Conservation (phyloP, 2,329 filamentous ascomycete genomes). For the Cladosporium cucumerinum region DNA sequence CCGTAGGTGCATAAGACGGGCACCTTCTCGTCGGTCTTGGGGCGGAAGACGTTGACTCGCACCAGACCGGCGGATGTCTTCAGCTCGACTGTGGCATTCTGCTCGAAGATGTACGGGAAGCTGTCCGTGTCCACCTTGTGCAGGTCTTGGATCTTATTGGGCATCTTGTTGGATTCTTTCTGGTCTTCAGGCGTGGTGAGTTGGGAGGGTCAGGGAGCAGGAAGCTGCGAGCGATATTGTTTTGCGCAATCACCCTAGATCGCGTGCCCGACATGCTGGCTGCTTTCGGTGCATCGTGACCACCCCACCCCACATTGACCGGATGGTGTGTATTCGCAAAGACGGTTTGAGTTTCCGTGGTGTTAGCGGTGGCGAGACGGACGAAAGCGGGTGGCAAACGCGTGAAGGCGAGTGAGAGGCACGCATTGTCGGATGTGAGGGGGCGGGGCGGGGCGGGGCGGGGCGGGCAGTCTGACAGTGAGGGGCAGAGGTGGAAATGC, state of each 20-base stretch:
- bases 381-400: not conserved
- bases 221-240: not conserved
- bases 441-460: no score
- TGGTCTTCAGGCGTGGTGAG: slow-evolving; percentile 8
- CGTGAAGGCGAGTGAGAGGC: not conserved
- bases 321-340: not conserved
- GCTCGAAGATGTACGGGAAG: slow-evolving; percentile 34
- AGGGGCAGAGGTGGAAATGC: not conserved
- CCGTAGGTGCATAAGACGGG: slow-evolving; percentile 69
- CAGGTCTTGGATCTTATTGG: slow-evolving; percentile 32
- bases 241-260: not conserved
- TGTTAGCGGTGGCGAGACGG: not conserved
- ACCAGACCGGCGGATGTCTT: slow-evolving; percentile 30
- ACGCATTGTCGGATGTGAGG: not conserved
- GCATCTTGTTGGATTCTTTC: slow-evolving; percentile 23
- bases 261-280: not conserved
- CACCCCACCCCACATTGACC: slow-evolving; percentile 2
- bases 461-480: no score
- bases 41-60: slow-evolving; percentile 35
- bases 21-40: slow-evolving; percentile 37
- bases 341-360: not conserved
- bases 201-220: not conserved
- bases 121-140: slow-evolving; percentile 31
- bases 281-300: not conserved
- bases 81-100: slow-evolving; percentile 32